Conservation (phyloP, 345 rosid genomes). For the Rhodomyrtus tomentosa region DNA sequence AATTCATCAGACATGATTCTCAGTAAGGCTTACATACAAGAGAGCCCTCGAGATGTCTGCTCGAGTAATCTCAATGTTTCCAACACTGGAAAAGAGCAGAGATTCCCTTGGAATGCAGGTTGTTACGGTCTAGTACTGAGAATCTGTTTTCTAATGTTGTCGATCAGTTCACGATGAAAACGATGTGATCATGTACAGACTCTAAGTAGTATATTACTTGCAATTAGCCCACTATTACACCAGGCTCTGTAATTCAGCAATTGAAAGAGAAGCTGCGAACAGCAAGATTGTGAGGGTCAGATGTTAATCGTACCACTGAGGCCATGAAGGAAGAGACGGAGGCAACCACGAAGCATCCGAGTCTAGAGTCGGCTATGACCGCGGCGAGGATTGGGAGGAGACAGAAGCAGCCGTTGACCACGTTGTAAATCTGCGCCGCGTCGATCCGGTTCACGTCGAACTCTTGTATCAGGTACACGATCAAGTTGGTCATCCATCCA, state of each 20-base stretch:
- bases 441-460: slow-evolving; percentile 12
- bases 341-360: slow-evolving; percentile 20
- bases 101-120: neutral
- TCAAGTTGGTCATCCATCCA: slow-evolving; percentile 26
- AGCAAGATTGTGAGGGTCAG: neutral
- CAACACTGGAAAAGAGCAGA: neutral
- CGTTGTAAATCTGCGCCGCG: slow-evolving; percentile 16
- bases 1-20: neutral
- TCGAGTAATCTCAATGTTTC: neutral
- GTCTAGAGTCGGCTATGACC: slow-evolving; percentile 29
- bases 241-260: neutral
- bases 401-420: slow-evolving; percentile 5
- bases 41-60: neutral
- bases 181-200: neutral
- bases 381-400: slow-evolving; percentile 9
- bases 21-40: neutral
- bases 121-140: neutral
- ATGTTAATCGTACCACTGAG: slow-evolving; percentile 9
- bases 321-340: slow-evolving; percentile 20
- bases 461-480: slow-evolving; percentile 16
- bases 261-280: too few species aligned
- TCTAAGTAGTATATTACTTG: neutral
- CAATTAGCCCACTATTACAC: neutral
- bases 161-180: neutral
- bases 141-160: neutral